Conservation (phyloP, 352 stramenopile species). For the Phytophthora fragariaefolia region DNA sequence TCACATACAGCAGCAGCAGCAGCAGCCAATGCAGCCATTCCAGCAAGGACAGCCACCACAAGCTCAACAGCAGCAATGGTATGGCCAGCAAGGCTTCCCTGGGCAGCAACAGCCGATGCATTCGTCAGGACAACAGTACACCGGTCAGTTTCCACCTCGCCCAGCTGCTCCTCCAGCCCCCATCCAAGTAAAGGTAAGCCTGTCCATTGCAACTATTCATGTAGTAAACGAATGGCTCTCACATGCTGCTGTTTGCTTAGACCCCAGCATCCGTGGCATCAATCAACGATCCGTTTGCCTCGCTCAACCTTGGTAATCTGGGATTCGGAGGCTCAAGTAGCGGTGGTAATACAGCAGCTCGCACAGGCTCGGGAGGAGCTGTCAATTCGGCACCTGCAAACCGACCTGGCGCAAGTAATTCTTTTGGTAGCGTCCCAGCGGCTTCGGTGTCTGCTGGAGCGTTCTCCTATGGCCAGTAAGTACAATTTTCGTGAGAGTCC, state of each 20-base stretch:
- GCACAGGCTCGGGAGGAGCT: slow-evolving; percentile 34
- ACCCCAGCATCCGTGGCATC: slow-evolving; percentile 39
- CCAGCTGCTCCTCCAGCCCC: slow-evolving; percentile 26
- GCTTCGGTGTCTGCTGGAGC: slow-evolving; percentile 35
- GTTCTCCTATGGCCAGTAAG: slow-evolving; percentile 49
- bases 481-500: slow-evolving; percentile 2
- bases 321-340: slow-evolving; percentile 44
- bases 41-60: slow-evolving; percentile 41
- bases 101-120: slow-evolving; percentile 40
- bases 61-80: slow-evolving; percentile 54
- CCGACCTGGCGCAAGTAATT: slow-evolving; percentile 24
- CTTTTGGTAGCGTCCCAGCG: slow-evolving; percentile 28
- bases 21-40: slow-evolving; percentile 47
- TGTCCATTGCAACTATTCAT: background rate
- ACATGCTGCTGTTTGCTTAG: slow-evolving; percentile 16
- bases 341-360: slow-evolving; percentile 20
- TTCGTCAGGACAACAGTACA: slow-evolving; percentile 35
- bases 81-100: slow-evolving; percentile 41
- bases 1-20: slow-evolving; percentile 44
- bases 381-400: slow-evolving; percentile 23
- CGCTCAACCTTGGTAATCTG: slow-evolving; percentile 65
- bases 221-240: background rate
- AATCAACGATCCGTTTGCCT: slow-evolving; percentile 78
- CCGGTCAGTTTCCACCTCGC: slow-evolving; percentile 39
- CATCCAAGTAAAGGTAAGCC: slow-evolving; percentile 48